Conservation (phyloP, 2,329 filamentous ascomycete species). For the Penicillium olsonii region DNA sequence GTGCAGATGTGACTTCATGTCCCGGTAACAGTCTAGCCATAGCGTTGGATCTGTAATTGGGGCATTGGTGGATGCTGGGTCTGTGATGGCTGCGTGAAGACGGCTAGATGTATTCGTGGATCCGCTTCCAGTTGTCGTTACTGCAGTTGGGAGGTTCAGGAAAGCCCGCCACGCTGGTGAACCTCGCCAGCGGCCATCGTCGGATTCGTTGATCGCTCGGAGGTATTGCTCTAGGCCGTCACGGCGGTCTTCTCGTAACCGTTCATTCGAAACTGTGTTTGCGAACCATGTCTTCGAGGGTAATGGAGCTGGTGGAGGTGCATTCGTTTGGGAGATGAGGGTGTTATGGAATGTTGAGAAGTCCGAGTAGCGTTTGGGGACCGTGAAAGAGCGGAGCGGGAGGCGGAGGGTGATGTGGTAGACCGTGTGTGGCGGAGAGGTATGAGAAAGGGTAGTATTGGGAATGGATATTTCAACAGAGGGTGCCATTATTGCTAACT, state of each 20-base stretch:
- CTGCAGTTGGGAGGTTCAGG: slow-evolving; percentile 54
- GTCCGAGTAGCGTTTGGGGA: slow-evolving; percentile 66
- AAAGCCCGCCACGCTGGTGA: slow-evolving; percentile 60
- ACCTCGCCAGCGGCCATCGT: slow-evolving; percentile 60
- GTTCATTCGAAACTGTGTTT: slow-evolving; percentile 57
- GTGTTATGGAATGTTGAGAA: slow-evolving; percentile 58
- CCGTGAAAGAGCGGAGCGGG: slow-evolving; percentile 59
- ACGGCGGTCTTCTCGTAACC: slow-evolving; percentile 59
- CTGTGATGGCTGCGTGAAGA: slow-evolving; percentile 47
- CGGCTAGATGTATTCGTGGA: slow-evolving; percentile 35
- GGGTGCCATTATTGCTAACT: slow-evolving; percentile 40
- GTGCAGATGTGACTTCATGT: slow-evolving; percentile 63
- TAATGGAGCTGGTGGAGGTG: slow-evolving; percentile 55
- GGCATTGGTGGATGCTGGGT: slow-evolving; percentile 35
- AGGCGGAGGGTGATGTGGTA: slow-evolving; percentile 65
- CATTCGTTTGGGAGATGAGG: slow-evolving; percentile 53
- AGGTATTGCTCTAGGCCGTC: slow-evolving; percentile 60
- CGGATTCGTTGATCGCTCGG: slow-evolving; percentile 56
- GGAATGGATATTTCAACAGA: slow-evolving; percentile 50
- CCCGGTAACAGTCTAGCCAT: slow-evolving; percentile 63
- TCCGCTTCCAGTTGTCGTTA: slow-evolving; percentile 33
- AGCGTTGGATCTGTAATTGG: slow-evolving; percentile 55
- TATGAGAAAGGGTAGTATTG: slow-evolving; percentile 50
- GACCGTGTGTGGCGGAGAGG: slow-evolving; percentile 58
- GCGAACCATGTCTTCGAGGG: slow-evolving; percentile 64